These are phyloP conservation scores for Dissophora globulifera DNA, from an alignment of 192 early-diverging fungal genomes.

Conservation along the genomic window DNA sequence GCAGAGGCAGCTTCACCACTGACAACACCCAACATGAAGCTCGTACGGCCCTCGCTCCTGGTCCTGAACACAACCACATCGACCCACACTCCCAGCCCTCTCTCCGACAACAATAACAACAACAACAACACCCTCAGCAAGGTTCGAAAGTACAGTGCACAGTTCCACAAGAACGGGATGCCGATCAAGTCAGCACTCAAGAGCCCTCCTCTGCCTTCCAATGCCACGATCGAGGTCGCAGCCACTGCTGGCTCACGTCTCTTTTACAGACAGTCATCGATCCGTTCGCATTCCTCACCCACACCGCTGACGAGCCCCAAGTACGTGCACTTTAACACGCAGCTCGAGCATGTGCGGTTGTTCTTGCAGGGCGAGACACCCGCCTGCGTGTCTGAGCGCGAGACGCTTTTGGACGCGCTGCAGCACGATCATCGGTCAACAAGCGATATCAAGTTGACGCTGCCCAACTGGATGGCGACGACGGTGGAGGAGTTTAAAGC, in stretches of 20 bases:
- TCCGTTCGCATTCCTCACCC: constrained; percentile 43
- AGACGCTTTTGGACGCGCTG: constrained; percentile 34
- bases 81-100: too few species aligned
- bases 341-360: constrained; percentile 75
- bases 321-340: constrained; percentile 74
- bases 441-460: constrained; percentile 29
- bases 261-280: constrained; percentile 19
- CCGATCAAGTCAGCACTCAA: constrained; percentile 50
- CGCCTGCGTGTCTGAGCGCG: constrained; percentile 51
- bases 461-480: constrained; percentile 49
- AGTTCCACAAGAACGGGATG: constrained; percentile 41
- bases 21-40: too few species aligned
- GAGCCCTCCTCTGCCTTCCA: constrained; percentile 2
- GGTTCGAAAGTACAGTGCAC: constrained; percentile 20
- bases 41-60: constrained; percentile 6
- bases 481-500: constrained; percentile 34
- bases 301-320: constrained; percentile 60
- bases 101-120: too few species aligned
- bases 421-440: constrained; percentile 18
- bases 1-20: too few species aligned
- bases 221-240: not conserved
- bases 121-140: not conserved
- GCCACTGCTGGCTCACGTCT: too few species aligned
- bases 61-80: too few species aligned
- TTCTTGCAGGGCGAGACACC: constrained; percentile 78